Percentiles rank a stretch among this genome's conserved stretches.
phyloP scores from a whole-genome alignment of 768 basidiomycete species.

The Mycena filopes region DNA sequence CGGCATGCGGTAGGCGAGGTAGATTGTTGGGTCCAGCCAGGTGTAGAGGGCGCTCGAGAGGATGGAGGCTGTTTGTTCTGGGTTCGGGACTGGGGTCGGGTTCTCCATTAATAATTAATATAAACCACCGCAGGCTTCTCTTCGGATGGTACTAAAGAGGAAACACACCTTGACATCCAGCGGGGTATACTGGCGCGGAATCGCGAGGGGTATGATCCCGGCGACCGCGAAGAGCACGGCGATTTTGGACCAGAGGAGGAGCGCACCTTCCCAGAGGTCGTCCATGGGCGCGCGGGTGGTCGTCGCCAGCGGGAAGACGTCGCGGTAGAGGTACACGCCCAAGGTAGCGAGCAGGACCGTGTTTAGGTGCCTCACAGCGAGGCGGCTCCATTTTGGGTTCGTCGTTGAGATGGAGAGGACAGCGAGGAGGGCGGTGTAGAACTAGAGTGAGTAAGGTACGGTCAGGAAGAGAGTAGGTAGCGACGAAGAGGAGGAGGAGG shows the following conservation, averaged over 20 bases:
- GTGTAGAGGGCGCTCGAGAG: constrained; percentile 55
- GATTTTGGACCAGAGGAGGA: constrained; percentile 41
- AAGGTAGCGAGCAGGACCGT: constrained; percentile 50
- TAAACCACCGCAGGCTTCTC: too few relatives aligned
- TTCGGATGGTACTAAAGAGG: background rate
- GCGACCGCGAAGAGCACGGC: constrained; percentile 51
- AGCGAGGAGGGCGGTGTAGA: constrained; percentile 7
- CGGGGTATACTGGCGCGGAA: constrained; percentile 66
- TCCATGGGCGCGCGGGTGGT: constrained; percentile 55
- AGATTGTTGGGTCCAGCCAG: constrained; percentile 65
- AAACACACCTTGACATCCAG: constrained; percentile 53
- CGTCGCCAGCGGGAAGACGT: constrained; percentile 66
- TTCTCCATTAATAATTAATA: constrained; percentile 32
- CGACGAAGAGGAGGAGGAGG: too few relatives aligned
- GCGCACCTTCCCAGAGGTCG: constrained; percentile 48
- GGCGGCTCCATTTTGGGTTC: background rate
- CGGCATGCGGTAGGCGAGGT: constrained; percentile 51
- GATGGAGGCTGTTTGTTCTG: constrained; percentile 63
- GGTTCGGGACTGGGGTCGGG: constrained; percentile 39
- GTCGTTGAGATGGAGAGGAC: background rate
- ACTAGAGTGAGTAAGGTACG: background rate
- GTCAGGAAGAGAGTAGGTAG: too few relatives aligned
- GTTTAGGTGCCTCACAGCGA: constrained; percentile 13
- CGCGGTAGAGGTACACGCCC: constrained; percentile 60
- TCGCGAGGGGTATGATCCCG: constrained; percentile 59